phyloP scores from a whole-genome alignment of 805 yeast genomes.

The Kazachstania viticola region DNA sequence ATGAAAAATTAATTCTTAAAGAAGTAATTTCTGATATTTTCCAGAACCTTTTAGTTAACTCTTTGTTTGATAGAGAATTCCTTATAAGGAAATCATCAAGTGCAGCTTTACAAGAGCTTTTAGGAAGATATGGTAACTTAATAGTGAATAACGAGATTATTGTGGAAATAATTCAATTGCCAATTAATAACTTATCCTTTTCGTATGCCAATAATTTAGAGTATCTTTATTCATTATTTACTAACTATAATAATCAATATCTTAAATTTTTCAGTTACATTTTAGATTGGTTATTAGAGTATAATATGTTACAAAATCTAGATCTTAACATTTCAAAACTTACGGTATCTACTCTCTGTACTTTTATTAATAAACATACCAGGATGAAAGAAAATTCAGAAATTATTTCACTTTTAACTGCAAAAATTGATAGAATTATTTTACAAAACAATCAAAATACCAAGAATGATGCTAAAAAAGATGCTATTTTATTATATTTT shows the following conservation, averaged over 20 bases:
- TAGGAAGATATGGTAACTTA: slow-evolving; percentile 49
- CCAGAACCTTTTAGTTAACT: slow-evolving; percentile 33
- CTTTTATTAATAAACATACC: slow-evolving; percentile 20
- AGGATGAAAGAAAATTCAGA: no score
- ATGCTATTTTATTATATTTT: not conserved
- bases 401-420: no score
- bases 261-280: slow-evolving; percentile 10
- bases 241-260: slow-evolving; percentile 9
- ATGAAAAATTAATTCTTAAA: not conserved
- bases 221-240: slow-evolving; percentile 13
- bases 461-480: not conserved
- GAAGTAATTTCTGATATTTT: slow-evolving; percentile 21
- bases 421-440: not conserved
- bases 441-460: not conserved
- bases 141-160: slow-evolving; percentile 22
- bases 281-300: slow-evolving; percentile 16
- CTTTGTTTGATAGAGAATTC: slow-evolving; percentile 64
- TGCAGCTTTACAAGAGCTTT: slow-evolving; percentile 77
- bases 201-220: slow-evolving; percentile 32
- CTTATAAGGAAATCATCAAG: slow-evolving; percentile 69
- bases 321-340: slow-evolving; percentile 10
- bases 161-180: slow-evolving; percentile 43
- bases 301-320: slow-evolving; percentile 10
- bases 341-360: slow-evolving; percentile 9
- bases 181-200: slow-evolving; percentile 38